Evolutionary conservation across 116 monocot genomes (phyloP).

Genomic region (Zostera marina): DNA sequence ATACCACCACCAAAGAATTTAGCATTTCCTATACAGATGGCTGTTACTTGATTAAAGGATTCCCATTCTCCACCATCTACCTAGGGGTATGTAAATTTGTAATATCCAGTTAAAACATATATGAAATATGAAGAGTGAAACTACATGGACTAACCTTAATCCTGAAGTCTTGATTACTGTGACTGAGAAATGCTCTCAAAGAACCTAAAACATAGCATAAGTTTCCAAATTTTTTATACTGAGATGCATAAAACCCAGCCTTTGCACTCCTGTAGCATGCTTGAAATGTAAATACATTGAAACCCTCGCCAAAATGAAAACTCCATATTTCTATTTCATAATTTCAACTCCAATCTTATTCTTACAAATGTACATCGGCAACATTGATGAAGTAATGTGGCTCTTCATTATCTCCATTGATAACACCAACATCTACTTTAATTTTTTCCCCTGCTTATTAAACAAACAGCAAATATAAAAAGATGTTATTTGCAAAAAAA

Average conservation of each 20-base stretch:
- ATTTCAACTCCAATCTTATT: not conserved
- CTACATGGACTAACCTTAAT: slow-evolving; percentile 46
- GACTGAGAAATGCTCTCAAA: slow-evolving; percentile 70
- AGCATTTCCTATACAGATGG: slow-evolving; percentile 90
- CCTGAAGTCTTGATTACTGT: slow-evolving; percentile 54
- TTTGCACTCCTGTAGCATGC: slow-evolving; percentile 72
- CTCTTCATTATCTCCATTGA: slow-evolving; percentile 27
- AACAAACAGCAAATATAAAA: not conserved
- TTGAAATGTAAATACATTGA: slow-evolving; percentile 1
- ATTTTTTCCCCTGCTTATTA: slow-evolving; percentile 45
- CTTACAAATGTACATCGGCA: slow-evolving; percentile 94
- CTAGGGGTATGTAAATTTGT: slow-evolving; percentile 15
- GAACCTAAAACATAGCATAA: slow-evolving; percentile 90
- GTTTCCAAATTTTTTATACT: slow-evolving; percentile 89
- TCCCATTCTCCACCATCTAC: slow-evolving; percentile 75
- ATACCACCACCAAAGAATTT: slow-evolving; percentile 98
- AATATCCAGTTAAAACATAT: not conserved
- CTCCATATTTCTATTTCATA: not conserved
- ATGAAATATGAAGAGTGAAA: too few species aligned
- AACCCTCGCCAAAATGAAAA: not conserved
- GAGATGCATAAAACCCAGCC: slow-evolving; percentile 79
- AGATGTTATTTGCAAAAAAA: too few species aligned
- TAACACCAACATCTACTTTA: slow-evolving; percentile 71
- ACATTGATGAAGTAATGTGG: slow-evolving; percentile 86
- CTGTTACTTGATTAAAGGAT: slow-evolving; percentile 50